phyloP scores from a whole-genome alignment of 1,139 yeast species.

The Citeromyces hawaiiensis region DNA sequence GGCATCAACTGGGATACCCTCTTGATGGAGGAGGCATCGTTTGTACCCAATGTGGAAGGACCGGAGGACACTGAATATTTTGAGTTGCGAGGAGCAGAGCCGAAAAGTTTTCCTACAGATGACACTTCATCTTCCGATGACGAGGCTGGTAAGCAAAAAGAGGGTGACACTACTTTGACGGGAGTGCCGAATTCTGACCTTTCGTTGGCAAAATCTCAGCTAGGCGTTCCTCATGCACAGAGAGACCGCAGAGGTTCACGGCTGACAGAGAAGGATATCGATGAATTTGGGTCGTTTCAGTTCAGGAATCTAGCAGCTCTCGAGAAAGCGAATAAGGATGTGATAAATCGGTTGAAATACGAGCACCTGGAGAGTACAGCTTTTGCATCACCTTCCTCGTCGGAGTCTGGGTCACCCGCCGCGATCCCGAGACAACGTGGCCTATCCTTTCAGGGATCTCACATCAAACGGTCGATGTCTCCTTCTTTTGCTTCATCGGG shows the following conservation, averaged over 20 bases:
- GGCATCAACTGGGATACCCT: conserved; percentile 66
- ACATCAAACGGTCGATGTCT: conserved; percentile 1
- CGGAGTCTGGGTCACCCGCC: conserved; percentile 5
- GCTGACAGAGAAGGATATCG: conserved; percentile 49
- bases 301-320: conserved; percentile 81
- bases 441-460: conserved; percentile 1
- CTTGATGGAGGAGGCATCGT: conserved; percentile 67
- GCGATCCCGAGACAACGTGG: conserved; percentile 1
- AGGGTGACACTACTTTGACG: background rate
- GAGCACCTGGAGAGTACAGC: conserved; percentile 53
- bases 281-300: conserved; percentile 88
- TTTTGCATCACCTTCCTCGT: conserved; percentile 10
- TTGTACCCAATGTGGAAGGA: conserved; percentile 66
- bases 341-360: conserved; percentile 69
- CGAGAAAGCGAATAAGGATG: conserved; percentile 90
- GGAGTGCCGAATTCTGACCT: background rate
- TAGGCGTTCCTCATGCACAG: conserved; percentile 30
- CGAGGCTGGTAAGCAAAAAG: conserved; percentile 8
- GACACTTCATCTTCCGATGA: conserved; percentile 24
- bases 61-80: conserved; percentile 91
- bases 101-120: conserved; percentile 47
- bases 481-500: conserved; percentile 1
- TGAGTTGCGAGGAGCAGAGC: conserved; percentile 78
- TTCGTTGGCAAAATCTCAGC: conserved; percentile 1
- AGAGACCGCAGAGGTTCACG: conserved; percentile 57